Evolutionary conservation across 2,329 filamentous ascomycete genomes (phyloP).

Genomic region (Zasmidium angulare): DNA sequence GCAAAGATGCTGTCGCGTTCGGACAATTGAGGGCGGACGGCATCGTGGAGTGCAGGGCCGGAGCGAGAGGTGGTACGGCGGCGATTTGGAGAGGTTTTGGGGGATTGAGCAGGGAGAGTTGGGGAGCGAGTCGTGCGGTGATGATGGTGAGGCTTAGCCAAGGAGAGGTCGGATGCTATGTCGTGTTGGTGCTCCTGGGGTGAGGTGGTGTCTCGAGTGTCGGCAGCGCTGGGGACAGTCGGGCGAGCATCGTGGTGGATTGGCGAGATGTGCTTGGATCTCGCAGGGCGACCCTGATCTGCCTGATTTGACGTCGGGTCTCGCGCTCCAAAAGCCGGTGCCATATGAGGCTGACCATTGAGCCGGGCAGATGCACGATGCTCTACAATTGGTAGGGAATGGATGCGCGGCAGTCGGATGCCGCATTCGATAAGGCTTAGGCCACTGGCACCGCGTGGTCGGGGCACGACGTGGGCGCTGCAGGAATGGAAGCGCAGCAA

Average conservation of each 20-base stretch:
- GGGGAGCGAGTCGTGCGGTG: background rate
- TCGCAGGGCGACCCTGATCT: constrained; percentile 8
- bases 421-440: constrained; percentile 1
- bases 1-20: constrained; percentile 65
- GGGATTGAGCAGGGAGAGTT: background rate
- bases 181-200: background rate
- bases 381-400: constrained; percentile 10
- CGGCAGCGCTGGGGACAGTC: background rate
- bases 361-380: constrained; percentile 6
- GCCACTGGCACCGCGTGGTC: background rate
- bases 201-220: background rate
- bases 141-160: background rate
- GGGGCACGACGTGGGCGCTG: background rate
- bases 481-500: background rate
- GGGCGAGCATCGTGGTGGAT: constrained; percentile 11
- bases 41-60: constrained; percentile 27
- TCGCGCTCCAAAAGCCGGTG: constrained; percentile 16
- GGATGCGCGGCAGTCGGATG: constrained; percentile 4
- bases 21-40: constrained; percentile 54
- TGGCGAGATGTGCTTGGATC: constrained; percentile 18
- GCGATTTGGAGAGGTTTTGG: background rate
- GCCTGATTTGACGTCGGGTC: constrained; percentile 12
- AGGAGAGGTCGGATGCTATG: constrained; percentile 8
- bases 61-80: constrained; percentile 7
- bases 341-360: constrained; percentile 20